Evolutionary conservation across 345 rosid genomes (phyloP), one percentile per base, ranked within the genome.

Genomic region (Excoecaria agallocha): DNA sequence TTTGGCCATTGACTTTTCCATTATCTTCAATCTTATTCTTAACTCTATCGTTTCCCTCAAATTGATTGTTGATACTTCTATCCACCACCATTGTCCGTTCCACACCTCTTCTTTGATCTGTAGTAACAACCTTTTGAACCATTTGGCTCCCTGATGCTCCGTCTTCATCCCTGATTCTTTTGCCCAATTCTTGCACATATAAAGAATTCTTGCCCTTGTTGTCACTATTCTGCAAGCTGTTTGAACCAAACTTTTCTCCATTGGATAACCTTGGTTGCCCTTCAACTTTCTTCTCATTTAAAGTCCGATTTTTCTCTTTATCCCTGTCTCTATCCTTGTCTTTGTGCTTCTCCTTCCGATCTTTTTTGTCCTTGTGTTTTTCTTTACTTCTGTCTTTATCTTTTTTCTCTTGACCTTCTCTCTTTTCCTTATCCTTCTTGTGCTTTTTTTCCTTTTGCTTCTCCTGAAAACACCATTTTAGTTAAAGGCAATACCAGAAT

Each of bases 341-440:
- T 55, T 35, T 84, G 80, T 81, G 84, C 77, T 84, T 87, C 74
- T 81, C 89, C 68, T 85, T 88, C 67, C 67, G 75, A 48, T 86
- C 88, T 66, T 83, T 71, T 59, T 77, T 86, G 9, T 85, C 83
- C 48, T 75, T 84, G 4, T 77, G 77, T 73, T 85, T 87, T 68
- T 83, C 90, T 83, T 83, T 86, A 67, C 86, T 82, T 75, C 83
- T 79, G 77, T 85, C 89, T 81, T 87, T 89, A 66, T 84, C 88
- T 73, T 71, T 83, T 66, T 79, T 87, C 74, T 85, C 90, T 71
- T 83, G 83, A 65, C 85, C 84, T 68, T 81, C 85, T 61, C 75
- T 85, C 83, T 83, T 84, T 58, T 83, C 88, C 68, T 76, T 87
- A 62, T 83, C 86, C 74, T 79, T 85, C 71, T 87, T 87, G 74